Base-by-base conservation (phyloP, 31 red algal species). In the Odonthalia washingtoniensis region DNA sequence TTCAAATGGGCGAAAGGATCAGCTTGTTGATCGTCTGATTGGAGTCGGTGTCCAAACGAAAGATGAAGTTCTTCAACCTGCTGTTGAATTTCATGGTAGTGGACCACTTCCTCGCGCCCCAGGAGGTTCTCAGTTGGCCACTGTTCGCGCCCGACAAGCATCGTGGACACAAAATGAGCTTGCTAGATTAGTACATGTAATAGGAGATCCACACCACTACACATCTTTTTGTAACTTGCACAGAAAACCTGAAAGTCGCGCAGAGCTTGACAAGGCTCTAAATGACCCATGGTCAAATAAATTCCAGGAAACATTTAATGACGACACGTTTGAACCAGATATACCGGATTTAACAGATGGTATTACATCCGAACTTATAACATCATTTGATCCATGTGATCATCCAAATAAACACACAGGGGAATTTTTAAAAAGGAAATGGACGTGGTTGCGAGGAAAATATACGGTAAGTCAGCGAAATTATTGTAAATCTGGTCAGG, bases 241-340 rank as follows among this genome's bases (percentile, higher is more conserved):
- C 40, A 30, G 57, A 2, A 30, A 43, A 12, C 26, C 57, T 26
- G 31, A 42, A 5, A 89, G 33, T 2, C 2, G 86, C 21, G 86
- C 86, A 53, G 60, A 79, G 41, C 46, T 72, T 5, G 86, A 89
- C 4, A 37, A 9, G 9, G 38, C 16, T 4, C 74, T 39, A 5
- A 49, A 81, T 37, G 62, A 81, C 57, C 86, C 86, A 24, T 89
- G 63, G 5, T 49, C 75, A 2, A 36, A 46, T 1, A 60, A 89
- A 52, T 89, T 89, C 42, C 16, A 21, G 28, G 21, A 72, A n/a
- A 32, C 69, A 40, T 81, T 89, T 42, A 44, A 80, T 43, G 62
- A 66, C 39, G 0, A 24, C 6, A 62, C 67, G 17, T 89, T 72
- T 61, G 61, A 38, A 53, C 63, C 75, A 2, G n/a, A n/a, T n/a